phyloP scores from a whole-genome alignment of 768 basidiomycete genomes.

The Dioszegia crocea region DNA sequence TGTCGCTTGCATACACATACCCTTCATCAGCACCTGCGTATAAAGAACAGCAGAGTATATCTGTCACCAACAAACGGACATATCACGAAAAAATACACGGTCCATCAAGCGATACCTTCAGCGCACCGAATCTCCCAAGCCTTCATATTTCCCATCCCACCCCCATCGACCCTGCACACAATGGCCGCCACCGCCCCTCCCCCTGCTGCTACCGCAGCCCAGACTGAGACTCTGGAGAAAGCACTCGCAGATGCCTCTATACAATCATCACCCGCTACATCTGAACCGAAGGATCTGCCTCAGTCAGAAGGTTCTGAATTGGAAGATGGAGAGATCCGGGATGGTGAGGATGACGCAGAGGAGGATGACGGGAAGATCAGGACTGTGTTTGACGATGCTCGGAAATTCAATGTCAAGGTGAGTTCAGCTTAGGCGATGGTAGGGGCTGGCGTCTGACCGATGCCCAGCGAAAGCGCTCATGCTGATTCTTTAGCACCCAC shows the following conservation, averaged over 20 bases:
- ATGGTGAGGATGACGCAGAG: constrained; percentile 57
- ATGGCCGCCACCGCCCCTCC: constrained; percentile 22
- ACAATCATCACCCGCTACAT: constrained; percentile 12
- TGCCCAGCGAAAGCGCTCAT: too few relatives aligned
- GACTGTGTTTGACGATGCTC: constrained; percentile 89
- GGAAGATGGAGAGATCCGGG: constrained; percentile 82
- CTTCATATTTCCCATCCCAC: too few relatives aligned
- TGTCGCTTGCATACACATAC: too few relatives aligned
- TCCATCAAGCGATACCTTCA: too few relatives aligned
- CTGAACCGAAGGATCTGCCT: background rate
- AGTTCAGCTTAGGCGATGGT: constrained; percentile 15
- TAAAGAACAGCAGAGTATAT: too few relatives aligned
- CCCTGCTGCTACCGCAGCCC: constrained; percentile 25
- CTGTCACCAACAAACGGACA: too few relatives aligned
- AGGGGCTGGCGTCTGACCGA: too few relatives aligned
- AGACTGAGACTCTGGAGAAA: constrained; percentile 9
- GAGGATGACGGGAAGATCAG: constrained; percentile 57
- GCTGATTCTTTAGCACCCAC: constrained; percentile 66
- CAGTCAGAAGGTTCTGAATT: constrained; percentile 22
- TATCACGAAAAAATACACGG: too few relatives aligned
- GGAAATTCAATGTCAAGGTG: constrained; percentile 95
- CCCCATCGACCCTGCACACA: background rate
- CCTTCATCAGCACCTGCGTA: too few relatives aligned
- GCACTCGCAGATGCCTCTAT: constrained; percentile 36
- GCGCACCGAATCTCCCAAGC: too few relatives aligned